A percentile compares a stretch with the other conserved stretches of the same genome.
phyloP scores from a whole-genome alignment of 805 yeast species.

The Huiozyma sinensis region DNA sequence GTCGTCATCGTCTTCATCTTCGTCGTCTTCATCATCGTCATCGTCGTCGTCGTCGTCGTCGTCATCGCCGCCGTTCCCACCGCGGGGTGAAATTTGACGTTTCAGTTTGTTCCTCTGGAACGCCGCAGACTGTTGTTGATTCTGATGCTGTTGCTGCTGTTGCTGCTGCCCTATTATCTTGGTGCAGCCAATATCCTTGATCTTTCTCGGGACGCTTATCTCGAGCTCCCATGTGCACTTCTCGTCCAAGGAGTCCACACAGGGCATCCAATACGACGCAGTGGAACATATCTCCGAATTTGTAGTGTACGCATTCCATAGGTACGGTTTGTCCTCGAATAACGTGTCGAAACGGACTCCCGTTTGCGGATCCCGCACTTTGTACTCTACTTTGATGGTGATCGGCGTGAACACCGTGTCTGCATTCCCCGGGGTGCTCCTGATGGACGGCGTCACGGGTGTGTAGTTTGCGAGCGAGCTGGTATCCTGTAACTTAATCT shows the following conservation, averaged over 20 bases:
- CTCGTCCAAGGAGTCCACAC: slow-evolving; percentile 81
- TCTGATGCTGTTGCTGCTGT: slow-evolving; percentile 11
- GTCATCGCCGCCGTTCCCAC: not conserved
- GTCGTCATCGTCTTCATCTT: slow-evolving; percentile 15
- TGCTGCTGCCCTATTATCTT: slow-evolving; percentile 27
- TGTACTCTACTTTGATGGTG: slow-evolving; percentile 57
- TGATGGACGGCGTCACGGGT: slow-evolving; percentile 33
- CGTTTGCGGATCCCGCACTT: slow-evolving; percentile 50
- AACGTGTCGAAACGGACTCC: slow-evolving; percentile 62
- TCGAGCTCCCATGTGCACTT: slow-evolving; percentile 88
- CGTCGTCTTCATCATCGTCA: not conserved
- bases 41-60: slow-evolving; percentile 4
- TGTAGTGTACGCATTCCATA: slow-evolving; percentile 81
- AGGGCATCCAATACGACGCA: slow-evolving; percentile 97
- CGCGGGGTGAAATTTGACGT: not conserved
- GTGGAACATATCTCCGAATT: slow-evolving; percentile 70
- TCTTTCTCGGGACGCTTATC: slow-evolving; percentile 70
- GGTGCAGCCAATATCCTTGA: slow-evolving; percentile 50
- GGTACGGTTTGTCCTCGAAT: slow-evolving; percentile 28
- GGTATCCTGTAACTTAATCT: slow-evolving; percentile 47
- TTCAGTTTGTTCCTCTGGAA: not conserved
- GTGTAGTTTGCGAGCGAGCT: slow-evolving; percentile 29
- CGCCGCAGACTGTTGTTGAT: slow-evolving; percentile 3
- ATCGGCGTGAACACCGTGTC: slow-evolving; percentile 54
- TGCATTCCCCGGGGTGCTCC: slow-evolving; percentile 33